phyloP scores from a whole-genome alignment of 176 grass and related monocot species.

The Raddia distichophylla region DNA sequence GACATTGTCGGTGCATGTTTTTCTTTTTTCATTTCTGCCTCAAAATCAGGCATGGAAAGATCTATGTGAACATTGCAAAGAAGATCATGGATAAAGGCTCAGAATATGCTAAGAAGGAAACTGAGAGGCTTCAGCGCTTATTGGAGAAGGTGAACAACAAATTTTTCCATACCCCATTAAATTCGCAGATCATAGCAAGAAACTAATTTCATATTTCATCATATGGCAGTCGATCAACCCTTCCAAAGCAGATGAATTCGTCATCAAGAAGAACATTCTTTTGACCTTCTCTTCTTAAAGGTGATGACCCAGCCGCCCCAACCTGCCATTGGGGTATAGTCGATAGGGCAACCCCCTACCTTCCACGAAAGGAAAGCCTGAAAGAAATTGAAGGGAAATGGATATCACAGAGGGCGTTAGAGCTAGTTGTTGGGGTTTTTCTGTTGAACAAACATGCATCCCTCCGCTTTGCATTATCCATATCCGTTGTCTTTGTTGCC shows the following conservation, averaged over 20 bases:
- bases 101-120: constrained; percentile 85
- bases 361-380: background rate
- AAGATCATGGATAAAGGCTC: constrained; percentile 71
- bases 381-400: background rate
- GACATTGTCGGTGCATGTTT: background rate
- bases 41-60: constrained; percentile 74
- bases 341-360: background rate
- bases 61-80: constrained; percentile 79
- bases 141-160: constrained; percentile 69
- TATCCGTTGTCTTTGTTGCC: background rate
- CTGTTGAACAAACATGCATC: constrained; percentile 31
- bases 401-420: background rate
- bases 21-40: background rate
- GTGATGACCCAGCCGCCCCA: background rate
- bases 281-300: constrained; percentile 75
- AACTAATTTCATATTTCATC: constrained; percentile 39
- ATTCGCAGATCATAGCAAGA: constrained; percentile 13
- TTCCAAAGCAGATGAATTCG: constrained; percentile 84
- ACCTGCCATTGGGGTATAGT: constrained; percentile 8
- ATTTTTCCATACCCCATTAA: background rate
- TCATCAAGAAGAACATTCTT: constrained; percentile 98
- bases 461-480: background rate
- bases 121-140: constrained; percentile 79
- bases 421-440: background rate
- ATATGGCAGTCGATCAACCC: constrained; percentile 69